Conservation (phyloP, 2,329 filamentous ascomycete genomes). For the Diaporthe sp. region DNA sequence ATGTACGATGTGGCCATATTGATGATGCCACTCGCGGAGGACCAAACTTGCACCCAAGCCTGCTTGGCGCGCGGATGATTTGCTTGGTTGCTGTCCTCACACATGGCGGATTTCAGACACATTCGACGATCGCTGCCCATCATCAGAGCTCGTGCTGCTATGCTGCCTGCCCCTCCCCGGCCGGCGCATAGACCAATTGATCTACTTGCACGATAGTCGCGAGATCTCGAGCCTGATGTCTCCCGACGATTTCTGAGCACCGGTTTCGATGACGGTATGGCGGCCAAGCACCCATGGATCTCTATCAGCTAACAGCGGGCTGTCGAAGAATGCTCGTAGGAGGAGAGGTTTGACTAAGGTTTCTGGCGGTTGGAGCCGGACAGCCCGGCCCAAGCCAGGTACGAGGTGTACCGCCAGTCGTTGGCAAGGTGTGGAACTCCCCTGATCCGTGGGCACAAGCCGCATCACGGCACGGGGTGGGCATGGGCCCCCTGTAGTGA, state of each 20-base stretch:
- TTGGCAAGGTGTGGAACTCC: background rate
- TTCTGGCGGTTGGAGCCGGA: constrained; percentile 19
- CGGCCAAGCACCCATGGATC: background rate
- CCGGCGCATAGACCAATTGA: constrained; percentile 1
- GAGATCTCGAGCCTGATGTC: background rate
- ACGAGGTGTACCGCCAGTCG: background rate
- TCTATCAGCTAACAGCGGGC: constrained; percentile 16
- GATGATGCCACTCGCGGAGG: constrained; percentile 26
- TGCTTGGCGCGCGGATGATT: constrained; percentile 17
- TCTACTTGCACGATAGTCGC: constrained; percentile 18
- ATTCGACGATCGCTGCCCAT: constrained; percentile 13
- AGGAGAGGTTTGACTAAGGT: constrained; percentile 27
- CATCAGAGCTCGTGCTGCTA: background rate
- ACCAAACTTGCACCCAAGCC: background rate
- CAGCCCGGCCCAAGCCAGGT: constrained; percentile 16
- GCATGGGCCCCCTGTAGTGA: constrained; percentile 19
- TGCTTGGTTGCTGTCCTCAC: constrained; percentile 18
- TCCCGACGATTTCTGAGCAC: background rate
- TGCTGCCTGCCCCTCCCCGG: background rate
- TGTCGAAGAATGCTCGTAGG: background rate
- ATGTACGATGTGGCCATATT: constrained; percentile 14
- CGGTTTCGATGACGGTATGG: constrained; percentile 15
- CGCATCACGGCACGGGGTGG: constrained; percentile 27
- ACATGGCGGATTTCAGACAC: constrained; percentile 23
- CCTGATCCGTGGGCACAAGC: constrained; percentile 21